Evolutionary conservation across 352 stramenopile species (phyloP), one percentile per base, ranked within the genome.

Genomic region (Phytopythium vexans): DNA sequence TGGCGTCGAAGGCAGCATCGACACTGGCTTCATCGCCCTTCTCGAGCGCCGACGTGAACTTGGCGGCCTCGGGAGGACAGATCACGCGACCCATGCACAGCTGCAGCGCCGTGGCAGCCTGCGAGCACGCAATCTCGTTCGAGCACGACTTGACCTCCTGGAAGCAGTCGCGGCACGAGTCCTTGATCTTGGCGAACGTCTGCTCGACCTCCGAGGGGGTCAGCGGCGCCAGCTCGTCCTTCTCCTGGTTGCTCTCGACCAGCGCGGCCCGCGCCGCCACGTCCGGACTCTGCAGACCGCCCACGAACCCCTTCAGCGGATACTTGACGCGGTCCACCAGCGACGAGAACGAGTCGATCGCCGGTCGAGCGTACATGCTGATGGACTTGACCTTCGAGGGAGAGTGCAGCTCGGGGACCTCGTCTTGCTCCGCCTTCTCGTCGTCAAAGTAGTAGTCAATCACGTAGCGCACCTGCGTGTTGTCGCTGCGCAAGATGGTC

Each of bases 391-490:
- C 82, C 62, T 84, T 94, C 50, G 74, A 65, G 10, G 73, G 63
- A 33, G 86, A 92, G 66, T 96, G 82, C n/a, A 96, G 62, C 57
- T 90, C 82, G 3, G 86, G 84, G 38, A 94, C 78, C 53, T 86
- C 50, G 64, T 96, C 85, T 51, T 92, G 62, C 6, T 50, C 73
- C 2, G 77, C 68, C 61, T 92, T 94, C 4, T 92, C 66, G 58
- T 96, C 88, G 64, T 97, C 86, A 56, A 94, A 96, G 76, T 99
- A 99, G 73, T 99, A 99, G 83, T 99, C 97, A 66, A 99, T 98
- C 31, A 99, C 95, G 68, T 99, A 99, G 52, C 97, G 89, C 39
- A 98, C 89, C 58, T 96, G 72, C 10, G 86, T 88, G 42, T 94
- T 89, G 68, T 91, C 80, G 37, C 83, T 82, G 54, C 94, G 84